Conservation (phyloP, 2,329 filamentous ascomycete genomes). For the Aspergillus awamori region DNA sequence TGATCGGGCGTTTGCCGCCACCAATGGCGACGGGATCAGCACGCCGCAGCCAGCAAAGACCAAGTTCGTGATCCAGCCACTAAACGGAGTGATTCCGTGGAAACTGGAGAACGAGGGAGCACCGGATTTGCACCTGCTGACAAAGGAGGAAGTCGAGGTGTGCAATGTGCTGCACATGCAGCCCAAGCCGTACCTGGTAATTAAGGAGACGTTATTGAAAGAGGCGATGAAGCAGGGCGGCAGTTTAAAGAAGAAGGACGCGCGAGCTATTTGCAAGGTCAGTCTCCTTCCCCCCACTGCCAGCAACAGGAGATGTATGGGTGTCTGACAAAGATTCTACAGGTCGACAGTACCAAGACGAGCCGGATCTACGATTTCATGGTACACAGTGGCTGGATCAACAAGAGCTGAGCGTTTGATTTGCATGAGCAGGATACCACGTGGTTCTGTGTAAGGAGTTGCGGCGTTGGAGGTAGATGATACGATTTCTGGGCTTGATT, state of each 20-base stretch:
- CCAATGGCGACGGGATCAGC: slow-evolving; percentile 48
- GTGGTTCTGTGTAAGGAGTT: slow-evolving; percentile 14
- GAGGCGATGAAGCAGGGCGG: slow-evolving; percentile 90
- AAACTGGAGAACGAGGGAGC: slow-evolving; percentile 74
- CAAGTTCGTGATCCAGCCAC: slow-evolving; percentile 56
- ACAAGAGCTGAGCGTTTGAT: slow-evolving; percentile 65
- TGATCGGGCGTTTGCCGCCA: slow-evolving; percentile 53
- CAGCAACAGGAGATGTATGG: background rate
- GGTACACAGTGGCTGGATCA: slow-evolving; percentile 88
- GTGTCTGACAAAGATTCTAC: slow-evolving; percentile 18
- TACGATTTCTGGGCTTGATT: background rate
- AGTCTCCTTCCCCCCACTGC: background rate
- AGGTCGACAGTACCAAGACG: slow-evolving; percentile 82
- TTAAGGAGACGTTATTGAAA: slow-evolving; percentile 90
- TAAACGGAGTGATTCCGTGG: slow-evolving; percentile 55
- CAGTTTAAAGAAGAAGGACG: slow-evolving; percentile 88
- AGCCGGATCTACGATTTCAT: slow-evolving; percentile 92
- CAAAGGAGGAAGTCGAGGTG: slow-evolving; percentile 79
- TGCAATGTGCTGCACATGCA: slow-evolving; percentile 83
- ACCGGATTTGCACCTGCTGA: slow-evolving; percentile 79
- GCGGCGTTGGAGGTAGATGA: slow-evolving; percentile 5
- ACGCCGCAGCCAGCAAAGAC: slow-evolving; percentile 47
- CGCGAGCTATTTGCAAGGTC: slow-evolving; percentile 75
- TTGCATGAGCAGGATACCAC: slow-evolving; percentile 1
- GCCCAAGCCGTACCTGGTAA: slow-evolving; percentile 91